Conservation (phyloP, 805 yeast species). For the Millerozyma acaciae region DNA sequence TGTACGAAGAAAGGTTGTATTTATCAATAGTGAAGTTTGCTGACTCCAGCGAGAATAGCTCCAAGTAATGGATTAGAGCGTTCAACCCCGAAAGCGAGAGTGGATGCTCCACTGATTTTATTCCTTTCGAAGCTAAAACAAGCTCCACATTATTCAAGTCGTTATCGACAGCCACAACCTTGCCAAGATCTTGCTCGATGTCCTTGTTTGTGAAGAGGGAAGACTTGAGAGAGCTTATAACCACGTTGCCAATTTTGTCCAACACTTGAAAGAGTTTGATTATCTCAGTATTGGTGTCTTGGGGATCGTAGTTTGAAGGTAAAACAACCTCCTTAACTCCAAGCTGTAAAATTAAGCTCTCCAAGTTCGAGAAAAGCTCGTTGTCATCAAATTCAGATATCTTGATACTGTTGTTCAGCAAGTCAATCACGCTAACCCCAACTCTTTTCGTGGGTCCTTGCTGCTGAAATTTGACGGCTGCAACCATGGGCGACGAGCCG, state of each 20-base stretch:
- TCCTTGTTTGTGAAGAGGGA: slow-evolving; percentile 61
- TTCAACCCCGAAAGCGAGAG: slow-evolving; percentile 60
- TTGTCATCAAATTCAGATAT: slow-evolving; percentile 80
- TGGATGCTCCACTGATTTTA: slow-evolving; percentile 40
- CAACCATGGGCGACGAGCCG: slow-evolving; percentile 38
- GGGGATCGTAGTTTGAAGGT: slow-evolving; percentile 38
- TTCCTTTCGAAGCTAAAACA: slow-evolving; percentile 52
- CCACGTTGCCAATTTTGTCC: slow-evolving; percentile 69
- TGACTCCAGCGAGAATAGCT: slow-evolving; percentile 53
- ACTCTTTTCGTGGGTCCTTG: slow-evolving; percentile 45
- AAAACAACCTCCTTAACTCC: slow-evolving; percentile 84
- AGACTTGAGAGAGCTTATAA: slow-evolving; percentile 56
- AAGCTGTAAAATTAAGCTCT: slow-evolving; percentile 79
- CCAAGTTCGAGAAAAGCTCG: slow-evolving; percentile 82
- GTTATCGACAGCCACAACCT: slow-evolving; percentile 47
- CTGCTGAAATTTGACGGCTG: slow-evolving; percentile 33
- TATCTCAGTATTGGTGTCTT: slow-evolving; percentile 45
- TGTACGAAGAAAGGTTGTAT: slow-evolving; percentile 72
- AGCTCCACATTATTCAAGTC: slow-evolving; percentile 33
- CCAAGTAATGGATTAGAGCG: slow-evolving; percentile 68
- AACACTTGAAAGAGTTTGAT: slow-evolving; percentile 66
- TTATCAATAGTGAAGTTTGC: slow-evolving; percentile 55
- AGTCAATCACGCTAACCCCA: slow-evolving; percentile 79
- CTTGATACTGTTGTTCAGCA: slow-evolving; percentile 62
- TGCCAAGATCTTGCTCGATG: slow-evolving; percentile 72